Base-by-base conservation (phyloP, 441 rosid genomes). In the Capsella rubella region DNA sequence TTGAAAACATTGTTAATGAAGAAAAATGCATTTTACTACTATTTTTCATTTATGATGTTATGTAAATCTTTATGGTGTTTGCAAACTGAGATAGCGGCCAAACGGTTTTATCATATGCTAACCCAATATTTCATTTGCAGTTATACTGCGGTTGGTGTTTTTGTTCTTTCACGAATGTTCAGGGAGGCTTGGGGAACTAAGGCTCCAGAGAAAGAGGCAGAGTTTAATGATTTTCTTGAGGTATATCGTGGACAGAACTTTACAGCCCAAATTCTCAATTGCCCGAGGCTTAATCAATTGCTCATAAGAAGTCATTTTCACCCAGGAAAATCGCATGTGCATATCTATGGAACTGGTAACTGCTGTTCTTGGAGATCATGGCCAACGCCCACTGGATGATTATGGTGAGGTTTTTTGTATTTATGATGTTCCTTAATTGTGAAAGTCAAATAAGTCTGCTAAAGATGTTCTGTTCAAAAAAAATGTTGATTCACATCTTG, bases 331-430 rank as follows among this genome's bases (percentile, higher is more conserved):
- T 54, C 90, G 77, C 31, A 87, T 89, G 87, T 92, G 92, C 84
- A 83, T 95, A 84, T 95, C 99, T 60, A 95, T 92, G 99, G 99
- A 95, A 82, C 83, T 95, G 75, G 99, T 95, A 34, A 95, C 99
- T 52, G 99, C 98, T 50, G 98, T 95, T 70, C 87, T 95, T 50
- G 99, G 99, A 78, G 99, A 95, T 81, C 99, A 95, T 76, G 99
- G 98, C 47, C 98, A 95, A 74, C 93, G 97, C 14, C 98, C 99
- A 37, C 72, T 34, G 50, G 96, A 92, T 43, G 99, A 95, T 75
- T 95, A 84, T 79, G 97, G 99, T 95, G 72, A 53, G 53, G 29
- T 8, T 52, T 66, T 76, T 61, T 47, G 14, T 12, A 47, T 66
- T 56, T 56, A 35, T 39, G 49, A 62, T 46, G 60, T 50, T 66